Evolutionary conservation across 768 basidiomycete species (phyloP).

Genomic region (Trametopsis cervina): DNA sequence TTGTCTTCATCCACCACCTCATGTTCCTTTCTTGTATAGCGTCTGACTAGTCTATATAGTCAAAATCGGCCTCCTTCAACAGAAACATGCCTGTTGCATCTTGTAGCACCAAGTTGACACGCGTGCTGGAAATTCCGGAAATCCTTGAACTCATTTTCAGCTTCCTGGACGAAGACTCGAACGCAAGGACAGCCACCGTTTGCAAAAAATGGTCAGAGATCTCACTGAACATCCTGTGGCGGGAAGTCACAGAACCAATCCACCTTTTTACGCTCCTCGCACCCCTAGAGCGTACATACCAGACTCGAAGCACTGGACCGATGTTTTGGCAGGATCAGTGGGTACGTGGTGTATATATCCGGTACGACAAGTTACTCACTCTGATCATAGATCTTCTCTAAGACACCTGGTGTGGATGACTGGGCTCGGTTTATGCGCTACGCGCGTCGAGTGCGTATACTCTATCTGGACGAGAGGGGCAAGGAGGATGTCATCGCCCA

Average conservation of each 20-base stretch:
- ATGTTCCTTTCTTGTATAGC: too few species aligned
- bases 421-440: slow-evolving; percentile 11
- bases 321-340: not conserved
- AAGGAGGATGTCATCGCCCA: not conserved
- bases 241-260: slow-evolving; percentile 38
- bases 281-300: slow-evolving; percentile 27
- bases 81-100: too few species aligned
- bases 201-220: slow-evolving; percentile 55
- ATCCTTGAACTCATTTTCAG: slow-evolving; percentile 51
- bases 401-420: slow-evolving; percentile 1
- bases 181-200: slow-evolving; percentile 42
- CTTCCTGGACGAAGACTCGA: slow-evolving; percentile 34
- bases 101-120: too few species aligned
- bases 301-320: not conserved
- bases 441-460: slow-evolving; percentile 17
- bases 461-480: slow-evolving; percentile 8
- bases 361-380: not conserved
- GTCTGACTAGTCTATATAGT: too few species aligned
- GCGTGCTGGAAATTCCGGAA: slow-evolving; percentile 50
- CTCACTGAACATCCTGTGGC: slow-evolving; percentile 54
- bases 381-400: not conserved
- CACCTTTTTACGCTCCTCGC: slow-evolving; percentile 43
- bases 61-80: too few species aligned
- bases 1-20: too few species aligned
- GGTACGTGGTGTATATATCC: not conserved